phyloP scores from a whole-genome alignment of 495 filamentous ascomycete species.

The Trichoderma orchidacearum region DNA sequence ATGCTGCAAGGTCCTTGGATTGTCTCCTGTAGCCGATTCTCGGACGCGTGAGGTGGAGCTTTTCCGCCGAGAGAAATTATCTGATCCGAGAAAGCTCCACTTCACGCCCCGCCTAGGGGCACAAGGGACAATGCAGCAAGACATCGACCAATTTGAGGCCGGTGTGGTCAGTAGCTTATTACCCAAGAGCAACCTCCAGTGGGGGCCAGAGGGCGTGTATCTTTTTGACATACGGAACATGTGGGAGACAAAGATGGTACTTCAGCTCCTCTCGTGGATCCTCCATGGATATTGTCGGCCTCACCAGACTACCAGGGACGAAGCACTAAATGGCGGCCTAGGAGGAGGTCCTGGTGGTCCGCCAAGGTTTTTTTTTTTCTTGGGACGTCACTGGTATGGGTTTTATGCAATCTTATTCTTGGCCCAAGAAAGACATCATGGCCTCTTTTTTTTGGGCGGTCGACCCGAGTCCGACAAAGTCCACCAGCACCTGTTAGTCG shows the following conservation, averaged over 20 bases:
- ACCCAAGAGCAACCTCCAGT: no score
- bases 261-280: no score
- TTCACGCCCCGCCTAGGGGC: no score
- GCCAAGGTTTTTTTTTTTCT: no score
- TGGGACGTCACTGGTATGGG: no score
- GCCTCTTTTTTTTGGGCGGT: not conserved
- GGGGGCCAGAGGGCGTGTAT: not conserved
- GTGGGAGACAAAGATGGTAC: not conserved
- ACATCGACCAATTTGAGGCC: no score
- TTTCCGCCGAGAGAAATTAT: conserved; percentile 3
- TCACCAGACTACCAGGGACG: not conserved
- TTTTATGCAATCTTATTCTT: no score
- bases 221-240: not conserved
- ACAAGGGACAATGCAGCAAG: no score
- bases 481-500: no score
- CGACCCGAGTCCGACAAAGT: not conserved
- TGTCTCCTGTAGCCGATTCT: not conserved
- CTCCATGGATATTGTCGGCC: not conserved
- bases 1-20: not conserved
- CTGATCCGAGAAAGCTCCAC: conserved; percentile 1
- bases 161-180: no score
- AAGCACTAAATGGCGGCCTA: not conserved
- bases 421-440: not conserved
- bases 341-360: not conserved
- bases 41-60: not conserved